Evolutionary conservation across 768 basidiomycete genomes (phyloP).

Genomic region (Dioszegia hungarica): DNA sequence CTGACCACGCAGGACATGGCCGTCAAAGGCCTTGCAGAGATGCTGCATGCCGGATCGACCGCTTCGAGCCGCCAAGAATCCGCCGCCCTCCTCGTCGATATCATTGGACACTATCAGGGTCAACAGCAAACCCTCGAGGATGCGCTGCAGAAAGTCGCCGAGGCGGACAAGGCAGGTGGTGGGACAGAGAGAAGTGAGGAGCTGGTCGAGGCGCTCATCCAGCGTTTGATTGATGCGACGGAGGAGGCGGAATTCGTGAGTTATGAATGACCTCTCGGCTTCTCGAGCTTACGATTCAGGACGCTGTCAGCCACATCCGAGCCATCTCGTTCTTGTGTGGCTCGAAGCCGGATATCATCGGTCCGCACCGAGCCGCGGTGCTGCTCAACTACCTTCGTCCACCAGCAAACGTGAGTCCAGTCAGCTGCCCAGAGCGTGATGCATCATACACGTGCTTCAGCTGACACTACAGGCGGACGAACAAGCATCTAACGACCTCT

Average conservation of each 20-base stretch:
- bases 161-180: background rate
- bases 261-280: conserved; percentile 35
- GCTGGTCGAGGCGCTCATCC: conserved; percentile 79
- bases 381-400: conserved; percentile 72
- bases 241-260: conserved; percentile 59
- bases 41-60: conserved; percentile 63
- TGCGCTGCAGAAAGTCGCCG: conserved; percentile 56
- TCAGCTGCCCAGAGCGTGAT: background rate
- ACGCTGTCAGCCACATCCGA: conserved; percentile 31
- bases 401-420: conserved; percentile 23
- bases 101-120: conserved; percentile 75
- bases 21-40: conserved; percentile 78
- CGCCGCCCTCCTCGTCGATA: conserved; percentile 72
- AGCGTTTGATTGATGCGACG: conserved; percentile 80
- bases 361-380: conserved; percentile 73
- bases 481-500: conserved; percentile 72
- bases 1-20: conserved; percentile 63
- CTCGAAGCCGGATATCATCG: conserved; percentile 64
- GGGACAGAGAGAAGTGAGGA: conserved; percentile 50
- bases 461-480: conserved; percentile 64
- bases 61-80: conserved; percentile 54
- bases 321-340: conserved; percentile 30
- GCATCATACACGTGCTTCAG: no score
- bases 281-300: conserved; percentile 1
- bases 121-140: conserved; percentile 79